Evolutionary conservation across 345 rosid species (phyloP).

Genomic region (Punica granatum): DNA sequence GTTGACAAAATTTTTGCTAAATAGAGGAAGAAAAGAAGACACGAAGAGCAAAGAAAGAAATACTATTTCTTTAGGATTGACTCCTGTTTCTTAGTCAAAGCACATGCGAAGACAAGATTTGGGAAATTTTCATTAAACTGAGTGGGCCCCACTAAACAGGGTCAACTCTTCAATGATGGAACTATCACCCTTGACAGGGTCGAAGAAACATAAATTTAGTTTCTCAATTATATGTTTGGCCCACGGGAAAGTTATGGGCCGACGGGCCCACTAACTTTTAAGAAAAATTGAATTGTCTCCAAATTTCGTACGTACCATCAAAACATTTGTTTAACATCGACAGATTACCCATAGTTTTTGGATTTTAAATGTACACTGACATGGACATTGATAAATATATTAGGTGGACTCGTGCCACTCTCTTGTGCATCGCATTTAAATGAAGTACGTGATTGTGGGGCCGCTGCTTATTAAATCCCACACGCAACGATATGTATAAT

Average conservation of each 20-base stretch:
- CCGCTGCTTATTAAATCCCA: background rate
- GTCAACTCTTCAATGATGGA: background rate
- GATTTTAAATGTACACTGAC: background rate
- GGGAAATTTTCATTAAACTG: background rate
- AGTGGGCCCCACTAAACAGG: background rate
- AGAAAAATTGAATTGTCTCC: no score
- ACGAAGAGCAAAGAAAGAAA: background rate
- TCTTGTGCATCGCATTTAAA: background rate
- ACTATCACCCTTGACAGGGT: constrained; percentile 1
- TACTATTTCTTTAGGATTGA: background rate
- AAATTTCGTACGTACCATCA: background rate
- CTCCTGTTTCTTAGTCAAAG: background rate
- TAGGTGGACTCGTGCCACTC: background rate
- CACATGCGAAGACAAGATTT: background rate
- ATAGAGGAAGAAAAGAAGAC: background rate
- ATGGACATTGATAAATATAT: background rate
- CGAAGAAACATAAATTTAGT: no score
- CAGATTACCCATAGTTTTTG: background rate
- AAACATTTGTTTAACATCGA: background rate
- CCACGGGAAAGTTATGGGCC: background rate
- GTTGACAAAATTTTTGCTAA: background rate
- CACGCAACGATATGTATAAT: no score
- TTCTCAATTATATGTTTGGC: background rate
- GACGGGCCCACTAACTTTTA: background rate
- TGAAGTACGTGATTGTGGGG: no score